Base-by-base conservation (phyloP, 768 basidiomycete genomes). In the Harrya chromipes region DNA sequence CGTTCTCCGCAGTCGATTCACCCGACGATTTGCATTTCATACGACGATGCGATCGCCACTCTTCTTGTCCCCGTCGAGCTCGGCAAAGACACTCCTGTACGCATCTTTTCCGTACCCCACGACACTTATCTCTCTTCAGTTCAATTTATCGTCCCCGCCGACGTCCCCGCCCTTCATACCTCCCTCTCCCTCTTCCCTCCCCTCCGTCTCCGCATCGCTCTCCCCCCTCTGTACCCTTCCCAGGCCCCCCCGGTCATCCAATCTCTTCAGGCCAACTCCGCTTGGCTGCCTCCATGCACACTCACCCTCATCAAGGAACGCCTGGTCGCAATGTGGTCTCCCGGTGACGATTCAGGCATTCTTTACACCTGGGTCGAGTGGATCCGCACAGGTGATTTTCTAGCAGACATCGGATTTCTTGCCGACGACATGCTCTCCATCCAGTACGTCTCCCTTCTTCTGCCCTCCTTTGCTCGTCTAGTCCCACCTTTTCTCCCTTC, bases 361-460 rank as follows among this genome's bases (percentile, higher is more conserved):
- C 70, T 91, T 4, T 90, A 83, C 56, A 72, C 69, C 34, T 88
- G 86, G 86, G 72, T 87, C 40, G 87, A 90, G 63, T 83, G 74
- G 66, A 75, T 90, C 43, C 79, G 82, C 20, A 79, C 73, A 9
- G 87, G 82, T 4, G 80, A 83, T 29, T 87, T 90, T 60, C 64
- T 90, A 20, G 60, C 69, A 5, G 62, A 68, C 24, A 60, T 83
- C 19, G 70, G 73, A 6, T 54, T 85, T 36, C 62, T 27, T 17
- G 62, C 58, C 24, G 62, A 72, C 39, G 53, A 59, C 41, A 72
- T 11, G 38, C 51, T 20, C 31, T 40, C 83, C 42, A 57, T 65
- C 46, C 59, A 54, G 64, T 66, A 43, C 26, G 62, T 57, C 44
- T 39, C 13, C 5, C 39, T n/a, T 12, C 6, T 20, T 40, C 14